These are phyloP conservation scores for Neurospora tetrasperma DNA, from an alignment of 495 filamentous ascomycete genomes.

Conservation along the genomic window DNA sequence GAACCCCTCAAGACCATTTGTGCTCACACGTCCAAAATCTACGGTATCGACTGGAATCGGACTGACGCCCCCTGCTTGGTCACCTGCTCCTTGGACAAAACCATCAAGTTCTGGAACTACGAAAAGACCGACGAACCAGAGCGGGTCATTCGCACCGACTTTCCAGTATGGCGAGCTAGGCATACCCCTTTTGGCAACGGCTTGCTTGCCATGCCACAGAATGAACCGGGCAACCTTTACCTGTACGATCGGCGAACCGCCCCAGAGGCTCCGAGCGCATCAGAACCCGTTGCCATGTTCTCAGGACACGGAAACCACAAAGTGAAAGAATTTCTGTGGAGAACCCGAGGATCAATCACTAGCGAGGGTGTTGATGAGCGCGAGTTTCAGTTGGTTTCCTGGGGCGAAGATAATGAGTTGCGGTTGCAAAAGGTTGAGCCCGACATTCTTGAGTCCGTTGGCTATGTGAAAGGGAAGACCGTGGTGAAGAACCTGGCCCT, in stretches of 20 bases:
- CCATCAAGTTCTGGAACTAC: slow-evolving; percentile 92
- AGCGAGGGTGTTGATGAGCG: slow-evolving; percentile 67
- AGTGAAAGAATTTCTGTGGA: slow-evolving; percentile 91
- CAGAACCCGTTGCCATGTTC: slow-evolving; percentile 61
- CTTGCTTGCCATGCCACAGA: slow-evolving; percentile 83
- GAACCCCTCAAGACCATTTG: slow-evolving; percentile 70
- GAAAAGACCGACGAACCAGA: slow-evolving; percentile 55
- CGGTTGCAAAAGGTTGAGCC: slow-evolving; percentile 66
- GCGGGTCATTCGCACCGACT: slow-evolving; percentile 65
- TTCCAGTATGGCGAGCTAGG: slow-evolving; percentile 87
- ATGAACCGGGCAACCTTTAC: slow-evolving; percentile 73
- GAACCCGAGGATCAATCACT: slow-evolving; percentile 61
- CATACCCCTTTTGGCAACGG: slow-evolving; percentile 89
- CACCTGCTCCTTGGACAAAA: slow-evolving; percentile 86
- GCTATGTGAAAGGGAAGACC: slow-evolving; percentile 59
- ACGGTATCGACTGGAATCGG: slow-evolving; percentile 91
- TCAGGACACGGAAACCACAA: slow-evolving; percentile 69
- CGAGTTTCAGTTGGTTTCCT: slow-evolving; percentile 89
- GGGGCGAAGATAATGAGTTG: slow-evolving; percentile 78
- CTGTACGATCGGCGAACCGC: slow-evolving; percentile 63
- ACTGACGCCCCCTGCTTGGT: slow-evolving; percentile 57
- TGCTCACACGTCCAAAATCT: slow-evolving; percentile 92
- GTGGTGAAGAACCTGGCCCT: slow-evolving; percentile 57
- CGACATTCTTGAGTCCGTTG: slow-evolving; percentile 57
- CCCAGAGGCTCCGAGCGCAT: slow-evolving; percentile 28